These are phyloP conservation scores for Brassica hybrid DNA, from an alignment of 441 rosid species.

Conservation along the genomic window DNA sequence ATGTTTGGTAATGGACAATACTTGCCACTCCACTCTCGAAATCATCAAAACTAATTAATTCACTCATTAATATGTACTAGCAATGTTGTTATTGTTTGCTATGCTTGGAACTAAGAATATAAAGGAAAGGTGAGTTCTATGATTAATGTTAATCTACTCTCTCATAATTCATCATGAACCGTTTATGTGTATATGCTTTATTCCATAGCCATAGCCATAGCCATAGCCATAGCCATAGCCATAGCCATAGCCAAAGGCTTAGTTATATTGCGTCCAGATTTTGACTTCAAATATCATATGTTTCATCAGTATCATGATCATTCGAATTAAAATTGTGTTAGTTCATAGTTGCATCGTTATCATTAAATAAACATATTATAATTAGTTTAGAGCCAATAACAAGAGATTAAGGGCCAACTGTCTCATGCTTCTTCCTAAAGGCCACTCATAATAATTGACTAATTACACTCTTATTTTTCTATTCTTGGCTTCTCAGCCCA, in stretches of 20 bases:
- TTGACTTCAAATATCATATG: neutral
- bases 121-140: neutral
- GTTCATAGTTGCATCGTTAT: neutral
- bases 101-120: neutral
- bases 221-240: too few relatives aligned
- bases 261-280: neutral
- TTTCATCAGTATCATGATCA: neutral
- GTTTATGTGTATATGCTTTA: neutral
- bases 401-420: constrained; percentile 8
- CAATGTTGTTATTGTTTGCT: neutral
- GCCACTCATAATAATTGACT: neutral
- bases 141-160: neutral
- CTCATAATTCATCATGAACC: neutral
- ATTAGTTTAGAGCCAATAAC: neutral
- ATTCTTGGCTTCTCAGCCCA: neutral
- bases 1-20: neutral
- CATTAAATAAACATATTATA: neutral
- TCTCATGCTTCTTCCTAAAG: constrained; percentile 16
- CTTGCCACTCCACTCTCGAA: neutral
- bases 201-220: neutral
- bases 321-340: neutral
- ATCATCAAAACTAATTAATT: neutral
- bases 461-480: neutral
- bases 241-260: too few relatives aligned
- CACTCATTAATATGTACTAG: neutral